Percentiles rank a stretch among this genome's conserved stretches.
Conservation (phyloP, 2,329 filamentous ascomycete species). For the Aspergillus spinulosporus region DNA sequence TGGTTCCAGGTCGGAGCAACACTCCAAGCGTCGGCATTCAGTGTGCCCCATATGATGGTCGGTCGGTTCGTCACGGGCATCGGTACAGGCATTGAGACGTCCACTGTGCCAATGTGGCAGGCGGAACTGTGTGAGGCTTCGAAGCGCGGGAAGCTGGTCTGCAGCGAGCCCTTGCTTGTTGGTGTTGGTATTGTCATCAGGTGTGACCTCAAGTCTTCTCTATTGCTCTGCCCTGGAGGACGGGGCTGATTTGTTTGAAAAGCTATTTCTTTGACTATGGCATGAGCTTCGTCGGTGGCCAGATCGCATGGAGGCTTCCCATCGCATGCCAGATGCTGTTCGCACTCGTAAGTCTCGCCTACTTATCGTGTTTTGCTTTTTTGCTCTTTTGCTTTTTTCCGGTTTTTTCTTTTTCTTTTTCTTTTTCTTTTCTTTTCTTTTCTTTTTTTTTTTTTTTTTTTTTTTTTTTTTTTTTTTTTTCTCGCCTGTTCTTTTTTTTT, state of each 20-base stretch:
- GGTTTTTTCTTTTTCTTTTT: no score
- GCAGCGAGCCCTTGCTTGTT: slow-evolving; percentile 41
- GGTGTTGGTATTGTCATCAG: slow-evolving; percentile 42
- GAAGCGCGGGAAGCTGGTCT: slow-evolving; percentile 45
- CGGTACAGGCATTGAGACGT: slow-evolving; percentile 49
- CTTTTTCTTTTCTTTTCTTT: no score
- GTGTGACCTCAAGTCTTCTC: neutral
- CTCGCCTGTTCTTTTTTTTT: no score
- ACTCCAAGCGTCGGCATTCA: slow-evolving; percentile 36
- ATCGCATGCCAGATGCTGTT: slow-evolving; percentile 51
- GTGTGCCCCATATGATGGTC: slow-evolving; percentile 39
- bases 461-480: no score
- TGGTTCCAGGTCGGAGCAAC: slow-evolving; percentile 32
- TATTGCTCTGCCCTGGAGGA: neutral
- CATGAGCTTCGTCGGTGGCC: slow-evolving; percentile 40
- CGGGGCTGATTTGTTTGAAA: neutral
- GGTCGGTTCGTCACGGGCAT: slow-evolving; percentile 53
- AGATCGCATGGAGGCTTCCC: slow-evolving; percentile 50
- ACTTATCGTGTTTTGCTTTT: slow-evolving; percentile 25
- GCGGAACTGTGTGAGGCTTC: slow-evolving; percentile 46
- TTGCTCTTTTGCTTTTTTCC: neutral
- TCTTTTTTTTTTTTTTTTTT: no score
- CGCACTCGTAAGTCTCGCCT: slow-evolving; percentile 42
- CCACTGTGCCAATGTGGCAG: slow-evolving; percentile 45
- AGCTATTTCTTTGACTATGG: slow-evolving; percentile 36